Evolutionary conservation across 345 rosid species (phyloP), one percentile per base, ranked within the genome.

Genomic region (Noccaea caerulescens): DNA sequence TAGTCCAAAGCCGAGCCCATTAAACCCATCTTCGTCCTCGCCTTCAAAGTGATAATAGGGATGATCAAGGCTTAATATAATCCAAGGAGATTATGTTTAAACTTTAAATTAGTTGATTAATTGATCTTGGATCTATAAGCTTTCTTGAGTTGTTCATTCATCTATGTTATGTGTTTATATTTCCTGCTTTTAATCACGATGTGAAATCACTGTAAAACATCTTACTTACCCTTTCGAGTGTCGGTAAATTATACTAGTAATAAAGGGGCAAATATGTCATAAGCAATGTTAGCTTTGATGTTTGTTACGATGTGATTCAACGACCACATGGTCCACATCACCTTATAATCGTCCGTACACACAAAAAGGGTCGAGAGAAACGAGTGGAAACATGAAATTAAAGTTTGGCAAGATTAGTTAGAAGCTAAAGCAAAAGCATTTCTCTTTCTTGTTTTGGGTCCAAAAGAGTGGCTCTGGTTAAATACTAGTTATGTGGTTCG

Each of bases 1-100:
- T 37, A 89, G 98, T 80, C 86, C 91, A 14, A 78, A 55, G 72
- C 45, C 77, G 59, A 91, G 93, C 63, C 95, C 92, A 57, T 80
- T 82, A 52, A 81, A 72, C 65, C 71, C 76, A 12, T 69, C 70
- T 37, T 61, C 82, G 8, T 56, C 73, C 30, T 57, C 81, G 10
- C 41, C 73, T 42, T 27, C 80, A 16, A 64, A 76, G n/a, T 63
- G 59, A 69, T 70, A 30, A 18, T 41, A 81, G 77, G 8, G 3
- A 52, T 66, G 18, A 57, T 52, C 43, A 52, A 68, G 55, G 46
- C 69, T 63, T 54, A 7, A 45, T 56, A 32, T 56, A 65, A 49
- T 20, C 12, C n/a, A 20, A 44, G 16, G 54, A 42, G 27, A 12
- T 44, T 12, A 66, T 53, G 64, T 56, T 44, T 18, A 8, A 68